Evolutionary conservation across 306 rosid genomes (phyloP), one percentile per base, ranked within the genome.

Genomic region (Prunus salicina): DNA sequence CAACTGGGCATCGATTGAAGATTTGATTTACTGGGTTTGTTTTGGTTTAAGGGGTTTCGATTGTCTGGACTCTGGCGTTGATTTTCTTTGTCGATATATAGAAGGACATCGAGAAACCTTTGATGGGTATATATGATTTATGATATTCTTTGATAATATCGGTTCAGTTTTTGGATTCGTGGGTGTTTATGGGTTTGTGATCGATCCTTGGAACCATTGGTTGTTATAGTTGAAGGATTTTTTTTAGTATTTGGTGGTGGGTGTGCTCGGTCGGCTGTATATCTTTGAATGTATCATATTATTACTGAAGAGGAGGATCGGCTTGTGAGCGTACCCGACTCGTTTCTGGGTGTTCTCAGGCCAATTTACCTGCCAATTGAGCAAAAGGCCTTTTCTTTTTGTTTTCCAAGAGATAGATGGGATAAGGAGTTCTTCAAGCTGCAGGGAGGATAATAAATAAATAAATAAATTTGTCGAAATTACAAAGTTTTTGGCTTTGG

Each of bases 341-440:
- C 82, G 49, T 51, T 73, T 46, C 77, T 86, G 92, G 89, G 88
- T 81, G 76, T 79, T 86, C 86, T 58, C 88, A 76, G 80, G 86
- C 93, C 91, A 77, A 56, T 82, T 73, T 72, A 76, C 49, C 72
- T 66, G 57, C 65, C 69, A 15, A 4, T 82, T 69, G 81, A 66
- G 27, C 85, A 71, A 61, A 83, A n/a, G 47, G 46, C 68, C 20
- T 71, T 82, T 38, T 58, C 83, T 16, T 72, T 79, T 53, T 86
- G 75, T 49, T 47, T 79, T 83, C 79, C 89, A 0, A 87, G 83
- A 72, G 80, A 77, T 57, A 81, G 93, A 85, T 91, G 98, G 97
- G 91, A 89, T 87, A 88, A 76, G 63, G 90, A 80, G 74, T 90
- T 91, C 28, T 91, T 89, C 76, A 80, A 83, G 80, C 81, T 93